These are phyloP conservation scores for Trametes pubescens DNA, from an alignment of 1,284 basidiomycete genomes.

Conservation along the genomic window DNA sequence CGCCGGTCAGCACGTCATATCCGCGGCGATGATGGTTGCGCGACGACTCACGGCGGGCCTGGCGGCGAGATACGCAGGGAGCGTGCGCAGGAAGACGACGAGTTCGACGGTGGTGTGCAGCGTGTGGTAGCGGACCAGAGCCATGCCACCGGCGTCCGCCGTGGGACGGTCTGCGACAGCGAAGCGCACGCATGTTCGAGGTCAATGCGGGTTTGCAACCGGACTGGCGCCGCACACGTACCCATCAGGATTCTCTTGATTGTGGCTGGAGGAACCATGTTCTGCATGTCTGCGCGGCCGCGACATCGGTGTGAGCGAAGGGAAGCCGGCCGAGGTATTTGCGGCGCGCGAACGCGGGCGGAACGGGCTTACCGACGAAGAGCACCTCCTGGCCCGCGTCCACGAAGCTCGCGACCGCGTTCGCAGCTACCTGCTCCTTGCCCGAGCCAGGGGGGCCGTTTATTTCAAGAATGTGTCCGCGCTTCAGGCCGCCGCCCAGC, in stretches of 20 bases:
- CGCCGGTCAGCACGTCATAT: constrained; percentile 19
- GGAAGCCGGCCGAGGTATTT: constrained; percentile 20
- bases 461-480: constrained; percentile 71
- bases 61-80: constrained; percentile 54
- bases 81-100: constrained; percentile 63
- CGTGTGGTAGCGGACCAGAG: constrained; percentile 53
- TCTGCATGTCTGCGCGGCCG: constrained; percentile 64
- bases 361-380: constrained; percentile 62
- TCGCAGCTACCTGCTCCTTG: constrained; percentile 62
- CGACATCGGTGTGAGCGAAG: constrained; percentile 14
- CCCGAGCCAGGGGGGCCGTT: constrained; percentile 77
- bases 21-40: constrained; percentile 24
- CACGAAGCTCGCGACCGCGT: constrained; percentile 57
- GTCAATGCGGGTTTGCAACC: constrained; percentile 19
- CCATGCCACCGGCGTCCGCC: constrained; percentile 41
- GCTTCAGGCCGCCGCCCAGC: constrained; percentile 65
- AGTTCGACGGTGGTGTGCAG: constrained; percentile 62
- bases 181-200: constrained; percentile 11
- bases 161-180: constrained; percentile 32
- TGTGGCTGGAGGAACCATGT: constrained; percentile 61
- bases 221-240: constrained; percentile 36
- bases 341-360: constrained; percentile 1
- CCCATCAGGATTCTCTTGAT: constrained; percentile 53
- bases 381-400: constrained; percentile 57
- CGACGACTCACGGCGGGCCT: constrained; percentile 53